Percentiles rank a stretch among this genome's conserved stretches.
Evolutionary conservation across 352 stramenopile genomes (phyloP).

Genomic region (Phytopythium cucurbitacearum): DNA sequence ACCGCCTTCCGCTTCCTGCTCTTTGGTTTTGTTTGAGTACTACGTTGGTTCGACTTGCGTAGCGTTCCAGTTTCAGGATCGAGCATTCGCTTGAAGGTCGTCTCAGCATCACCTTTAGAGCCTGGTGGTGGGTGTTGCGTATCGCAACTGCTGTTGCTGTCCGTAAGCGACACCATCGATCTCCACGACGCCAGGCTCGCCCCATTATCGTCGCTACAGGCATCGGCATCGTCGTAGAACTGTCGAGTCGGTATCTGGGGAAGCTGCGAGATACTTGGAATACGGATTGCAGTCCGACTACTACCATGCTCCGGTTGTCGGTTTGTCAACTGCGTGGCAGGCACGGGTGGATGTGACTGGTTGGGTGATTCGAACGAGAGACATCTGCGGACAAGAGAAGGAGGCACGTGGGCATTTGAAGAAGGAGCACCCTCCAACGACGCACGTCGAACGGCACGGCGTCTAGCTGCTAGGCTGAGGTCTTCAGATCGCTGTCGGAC

Average conservation of each 20-base stretch:
- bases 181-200: slow-evolving; percentile 10
- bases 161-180: background rate
- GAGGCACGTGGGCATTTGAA: too few relatives aligned
- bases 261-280: too few relatives aligned
- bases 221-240: background rate
- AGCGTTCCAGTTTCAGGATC: too few relatives aligned
- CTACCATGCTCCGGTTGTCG: too few relatives aligned
- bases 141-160: background rate
- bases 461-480: too few relatives aligned
- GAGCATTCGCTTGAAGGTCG: too few relatives aligned
- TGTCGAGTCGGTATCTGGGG: background rate
- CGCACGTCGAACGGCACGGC: too few relatives aligned
- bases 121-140: background rate
- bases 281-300: too few relatives aligned
- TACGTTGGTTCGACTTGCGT: slow-evolving; percentile 2
- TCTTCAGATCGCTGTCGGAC: slow-evolving; percentile 2
- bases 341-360: too few relatives aligned
- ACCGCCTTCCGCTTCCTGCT: slow-evolving; percentile 1
- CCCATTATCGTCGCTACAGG: background rate
- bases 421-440: too few relatives aligned
- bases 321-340: too few relatives aligned
- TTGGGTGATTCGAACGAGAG: slow-evolving; percentile 10
- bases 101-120: background rate
- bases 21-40: slow-evolving; percentile 19
- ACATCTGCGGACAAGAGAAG: slow-evolving; percentile 18